Conservation (phyloP, 352 stramenopile species). For the Phytophthora hybrid region DNA sequence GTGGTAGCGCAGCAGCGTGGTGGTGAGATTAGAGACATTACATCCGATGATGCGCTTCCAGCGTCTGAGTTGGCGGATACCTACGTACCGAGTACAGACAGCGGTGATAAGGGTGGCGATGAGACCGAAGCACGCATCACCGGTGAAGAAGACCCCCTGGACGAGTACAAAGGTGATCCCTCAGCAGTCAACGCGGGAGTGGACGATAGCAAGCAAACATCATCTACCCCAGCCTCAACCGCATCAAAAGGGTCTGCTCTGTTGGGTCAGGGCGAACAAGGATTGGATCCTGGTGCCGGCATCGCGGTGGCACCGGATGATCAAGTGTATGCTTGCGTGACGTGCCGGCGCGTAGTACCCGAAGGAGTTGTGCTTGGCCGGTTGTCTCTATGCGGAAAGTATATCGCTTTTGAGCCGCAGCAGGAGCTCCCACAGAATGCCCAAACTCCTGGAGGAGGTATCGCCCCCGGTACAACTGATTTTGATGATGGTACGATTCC, state of each 20-base stretch:
- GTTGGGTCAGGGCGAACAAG: slow-evolving; percentile 51
- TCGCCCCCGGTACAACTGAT: slow-evolving; percentile 20
- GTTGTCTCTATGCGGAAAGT: slow-evolving; percentile 71
- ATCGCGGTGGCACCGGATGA: slow-evolving; percentile 64
- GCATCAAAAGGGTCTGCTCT: slow-evolving; percentile 28
- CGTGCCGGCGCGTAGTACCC: slow-evolving; percentile 76
- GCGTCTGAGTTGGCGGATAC: slow-evolving; percentile 36
- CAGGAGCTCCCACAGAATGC: slow-evolving; percentile 29
- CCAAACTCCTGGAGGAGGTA: slow-evolving; percentile 9
- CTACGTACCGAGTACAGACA: slow-evolving; percentile 34
- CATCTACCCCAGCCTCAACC: slow-evolving; percentile 2
- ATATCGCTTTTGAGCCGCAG: slow-evolving; percentile 74
- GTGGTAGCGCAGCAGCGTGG: slow-evolving; percentile 77
- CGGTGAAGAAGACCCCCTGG: slow-evolving; percentile 31
- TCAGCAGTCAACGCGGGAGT: background rate
- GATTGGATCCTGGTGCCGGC: slow-evolving; percentile 74
- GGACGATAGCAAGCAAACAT: slow-evolving; percentile 19
- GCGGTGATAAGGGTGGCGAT: slow-evolving; percentile 19
- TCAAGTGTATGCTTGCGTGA: slow-evolving; percentile 68
- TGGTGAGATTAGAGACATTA: slow-evolving; percentile 86
- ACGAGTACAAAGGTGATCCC: slow-evolving; percentile 30
- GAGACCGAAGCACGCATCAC: slow-evolving; percentile 16
- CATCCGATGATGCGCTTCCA: slow-evolving; percentile 50
- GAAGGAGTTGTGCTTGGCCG: slow-evolving; percentile 77
- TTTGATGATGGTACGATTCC: slow-evolving; percentile 34